These are phyloP conservation scores for Mesembryanthemum crystallinum DNA, from an alignment of 148 eudicot genomes.

Conservation along the genomic window DNA sequence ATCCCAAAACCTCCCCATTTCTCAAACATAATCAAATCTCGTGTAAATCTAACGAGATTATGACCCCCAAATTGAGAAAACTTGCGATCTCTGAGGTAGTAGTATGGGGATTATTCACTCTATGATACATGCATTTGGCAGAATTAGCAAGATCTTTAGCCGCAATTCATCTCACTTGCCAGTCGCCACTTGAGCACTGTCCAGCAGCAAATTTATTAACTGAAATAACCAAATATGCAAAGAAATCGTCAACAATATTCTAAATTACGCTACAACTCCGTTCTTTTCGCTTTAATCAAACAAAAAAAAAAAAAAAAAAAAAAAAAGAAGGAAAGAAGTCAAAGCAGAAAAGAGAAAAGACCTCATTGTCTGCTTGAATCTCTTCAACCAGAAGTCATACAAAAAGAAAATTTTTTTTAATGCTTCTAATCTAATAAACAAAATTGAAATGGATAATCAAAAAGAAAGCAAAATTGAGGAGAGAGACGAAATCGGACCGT, in stretches of 20 bases:
- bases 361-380: slow-evolving; percentile 21
- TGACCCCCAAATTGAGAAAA: neutral
- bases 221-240: slow-evolving; percentile 14
- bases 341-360: slow-evolving; percentile 11
- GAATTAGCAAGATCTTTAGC: slow-evolving; percentile 24
- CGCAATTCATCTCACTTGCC: slow-evolving; percentile 11
- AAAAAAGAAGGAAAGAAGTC: neutral
- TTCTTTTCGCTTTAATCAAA: neutral
- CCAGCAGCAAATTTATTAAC: slow-evolving; percentile 19
- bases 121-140: slow-evolving; percentile 10
- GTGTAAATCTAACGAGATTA: neutral
- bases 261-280: slow-evolving; percentile 7
- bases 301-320: neutral
- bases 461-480: neutral
- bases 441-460: neutral
- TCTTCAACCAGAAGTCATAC: slow-evolving; percentile 25
- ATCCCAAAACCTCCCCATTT: slow-evolving; percentile 23
- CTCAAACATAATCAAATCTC: slow-evolving; percentile 15
- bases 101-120: neutral
- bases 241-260: neutral
- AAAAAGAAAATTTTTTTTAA: neutral
- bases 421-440: neutral
- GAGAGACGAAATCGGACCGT: neutral
- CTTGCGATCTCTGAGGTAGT: neutral
- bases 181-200: slow-evolving; percentile 10